Conservation (phyloP, 2,329 filamentous ascomycete genomes). For the Colletotrichum simmondsii region DNA sequence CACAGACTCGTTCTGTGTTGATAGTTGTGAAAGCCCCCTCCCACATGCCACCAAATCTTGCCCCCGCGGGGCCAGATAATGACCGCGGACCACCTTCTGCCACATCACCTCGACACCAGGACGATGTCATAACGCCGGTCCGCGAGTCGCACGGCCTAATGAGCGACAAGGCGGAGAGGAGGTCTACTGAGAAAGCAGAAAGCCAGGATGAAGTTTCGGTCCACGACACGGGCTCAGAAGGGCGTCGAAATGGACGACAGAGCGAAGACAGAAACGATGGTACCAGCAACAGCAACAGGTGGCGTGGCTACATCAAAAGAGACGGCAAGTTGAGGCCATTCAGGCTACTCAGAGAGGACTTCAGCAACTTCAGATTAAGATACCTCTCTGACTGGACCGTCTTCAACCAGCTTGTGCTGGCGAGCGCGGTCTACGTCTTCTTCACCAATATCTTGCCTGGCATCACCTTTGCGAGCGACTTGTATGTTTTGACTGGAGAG, state of each 20-base stretch:
- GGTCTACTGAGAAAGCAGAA: neutral
- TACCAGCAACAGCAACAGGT: neutral
- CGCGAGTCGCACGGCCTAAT: neutral
- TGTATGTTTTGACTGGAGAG: conserved; percentile 70
- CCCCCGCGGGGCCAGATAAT: neutral
- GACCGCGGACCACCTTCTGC: neutral
- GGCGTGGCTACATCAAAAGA: conserved; percentile 40
- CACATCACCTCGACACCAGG: neutral
- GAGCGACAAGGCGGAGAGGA: neutral
- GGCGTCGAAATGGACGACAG: neutral
- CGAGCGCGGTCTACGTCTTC: conserved; percentile 73
- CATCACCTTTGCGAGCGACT: conserved; percentile 74
- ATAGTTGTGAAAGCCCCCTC: neutral
- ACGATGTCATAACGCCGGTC: conserved; percentile 11
- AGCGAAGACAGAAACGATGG: neutral
- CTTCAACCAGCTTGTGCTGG: conserved; percentile 73
- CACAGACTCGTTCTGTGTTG: neutral
- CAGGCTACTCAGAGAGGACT: conserved; percentile 62
- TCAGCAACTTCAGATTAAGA: conserved; percentile 55
- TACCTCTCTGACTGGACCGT: conserved; percentile 65
- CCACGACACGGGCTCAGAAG: neutral
- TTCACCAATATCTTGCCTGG: conserved; percentile 75
- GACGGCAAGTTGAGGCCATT: conserved; percentile 61
- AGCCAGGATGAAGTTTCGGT: neutral
- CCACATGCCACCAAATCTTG: neutral